These are phyloP conservation scores for Heterobasidion parviporum DNA, from an alignment of 1,284 basidiomycete genomes.

Conservation along the genomic window DNA sequence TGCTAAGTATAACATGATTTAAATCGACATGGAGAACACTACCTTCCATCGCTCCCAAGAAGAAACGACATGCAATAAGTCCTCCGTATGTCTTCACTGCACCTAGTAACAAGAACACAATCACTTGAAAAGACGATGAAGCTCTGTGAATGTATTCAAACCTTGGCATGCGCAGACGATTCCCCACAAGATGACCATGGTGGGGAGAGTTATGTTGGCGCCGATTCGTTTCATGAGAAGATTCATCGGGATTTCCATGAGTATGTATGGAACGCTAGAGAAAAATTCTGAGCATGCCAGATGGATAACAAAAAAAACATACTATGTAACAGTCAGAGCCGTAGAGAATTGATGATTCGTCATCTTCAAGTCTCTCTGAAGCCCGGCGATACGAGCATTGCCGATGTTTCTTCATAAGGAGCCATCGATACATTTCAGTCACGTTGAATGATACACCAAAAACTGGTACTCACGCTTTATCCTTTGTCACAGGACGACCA, in stretches of 20 bases:
- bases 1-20: background rate
- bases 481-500: background rate
- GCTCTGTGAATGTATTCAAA: slow-evolving; percentile 9
- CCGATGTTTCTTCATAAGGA: slow-evolving; percentile 35
- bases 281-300: background rate
- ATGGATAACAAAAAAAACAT: background rate
- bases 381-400: slow-evolving; percentile 52
- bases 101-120: slow-evolving; percentile 25
- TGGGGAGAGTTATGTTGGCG: slow-evolving; percentile 46
- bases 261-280: slow-evolving; percentile 42
- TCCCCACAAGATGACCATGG: slow-evolving; percentile 51
- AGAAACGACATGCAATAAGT: slow-evolving; percentile 54
- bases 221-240: slow-evolving; percentile 49
- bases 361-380: slow-evolving; percentile 45
- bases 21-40: background rate
- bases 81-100: slow-evolving; percentile 42
- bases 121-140: background rate
- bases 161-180: slow-evolving; percentile 47
- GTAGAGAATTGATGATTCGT: slow-evolving; percentile 30
- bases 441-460: background rate
- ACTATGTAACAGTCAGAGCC: slow-evolving; percentile 16
- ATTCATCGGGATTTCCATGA: slow-evolving; percentile 52
- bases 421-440: slow-evolving; percentile 11
- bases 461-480: background rate
- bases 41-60: slow-evolving; percentile 54